Base-by-base conservation (phyloP, 345 rosid genomes). In the Salix purpurea region DNA sequence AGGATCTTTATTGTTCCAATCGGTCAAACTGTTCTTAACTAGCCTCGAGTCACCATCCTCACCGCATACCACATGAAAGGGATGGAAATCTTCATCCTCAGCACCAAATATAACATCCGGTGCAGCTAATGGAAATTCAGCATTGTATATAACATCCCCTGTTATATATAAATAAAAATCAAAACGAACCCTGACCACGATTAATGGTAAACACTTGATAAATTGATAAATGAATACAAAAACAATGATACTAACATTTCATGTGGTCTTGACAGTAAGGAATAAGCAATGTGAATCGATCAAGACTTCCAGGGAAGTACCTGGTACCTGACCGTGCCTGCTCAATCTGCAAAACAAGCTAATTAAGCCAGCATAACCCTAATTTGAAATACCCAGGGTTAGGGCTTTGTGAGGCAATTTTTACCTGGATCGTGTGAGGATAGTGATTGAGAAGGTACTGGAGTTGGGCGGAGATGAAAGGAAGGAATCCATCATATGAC, bases 101-200 rank as follows among this genome's bases (percentile, higher is more conserved):
- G 91, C 77, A 21, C 94, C 97, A 77, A 96, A 96, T 60, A 96
- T 77, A 80, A 96, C 82, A 86, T 96, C 99, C 0, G 98, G 99
- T 7, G 99, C 87, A 19, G 84, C 79, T 24, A 82, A 37, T 44
- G 98, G 90, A 70, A 84, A 93, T 79, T 93, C 97, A 6, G 90
- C 90, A 83, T 96, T 90, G 87, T 89, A 96, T 32, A 93, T 72
- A 66, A 96, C 78, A 83, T 96, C 97, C 98, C 99, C 99, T 96
- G 74, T 70, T 80, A 64, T 66, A 61, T 34, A 9, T 16, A 11
- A 82, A 65, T 23, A 9, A 23, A 30, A 18, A 19, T 21, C 37
- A 65, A 65, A 30, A 65, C 7, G 7, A 26, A 65, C 13, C 40
- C 40, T 44, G 6, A 26, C 44, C 24, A 39, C 71, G 13, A 30